Conservation (phyloP, 192 early-diverging fungal genomes). For the Coemansia sp. region DNA sequence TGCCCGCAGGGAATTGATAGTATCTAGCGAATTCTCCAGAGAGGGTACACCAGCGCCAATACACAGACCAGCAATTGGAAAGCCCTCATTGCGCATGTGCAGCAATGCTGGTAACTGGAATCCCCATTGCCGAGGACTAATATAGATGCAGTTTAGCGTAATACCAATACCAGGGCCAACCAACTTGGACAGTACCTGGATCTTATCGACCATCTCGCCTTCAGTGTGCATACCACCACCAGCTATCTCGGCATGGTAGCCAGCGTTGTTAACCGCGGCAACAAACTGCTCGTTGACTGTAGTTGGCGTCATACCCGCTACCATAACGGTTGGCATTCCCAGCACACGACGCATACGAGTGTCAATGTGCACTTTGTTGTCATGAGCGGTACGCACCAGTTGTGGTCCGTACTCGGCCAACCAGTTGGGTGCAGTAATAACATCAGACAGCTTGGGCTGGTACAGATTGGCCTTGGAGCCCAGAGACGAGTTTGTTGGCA, state of each 20-base stretch:
- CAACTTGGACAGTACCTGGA: slow-evolving; percentile 68
- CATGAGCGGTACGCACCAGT: slow-evolving; percentile 61
- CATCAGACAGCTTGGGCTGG: slow-evolving; percentile 61
- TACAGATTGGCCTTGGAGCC: slow-evolving; percentile 74
- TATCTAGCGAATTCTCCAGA: slow-evolving; percentile 74
- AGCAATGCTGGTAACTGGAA: slow-evolving; percentile 79
- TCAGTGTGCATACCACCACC: slow-evolving; percentile 88
- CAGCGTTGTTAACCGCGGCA: slow-evolving; percentile 83
- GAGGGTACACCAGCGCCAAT: slow-evolving; percentile 92
- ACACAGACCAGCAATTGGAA: slow-evolving; percentile 89
- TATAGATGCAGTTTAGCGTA: slow-evolving; percentile 87
- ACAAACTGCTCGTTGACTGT: slow-evolving; percentile 79
- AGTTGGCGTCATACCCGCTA: slow-evolving; percentile 91
- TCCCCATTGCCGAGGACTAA: slow-evolving; percentile 83
- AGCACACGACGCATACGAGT: slow-evolving; percentile 82
- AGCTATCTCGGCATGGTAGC: slow-evolving; percentile 87
- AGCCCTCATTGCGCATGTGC: slow-evolving; percentile 75
- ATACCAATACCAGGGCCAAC: slow-evolving; percentile 81
- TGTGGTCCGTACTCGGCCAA: slow-evolving; percentile 77
- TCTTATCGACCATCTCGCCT: slow-evolving; percentile 61
- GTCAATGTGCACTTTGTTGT: slow-evolving; percentile 73
- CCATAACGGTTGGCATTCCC: slow-evolving; percentile 89
- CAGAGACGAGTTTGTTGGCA: slow-evolving; percentile 52
- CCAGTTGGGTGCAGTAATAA: slow-evolving; percentile 86
- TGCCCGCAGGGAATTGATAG: slow-evolving; percentile 69